phyloP scores from a whole-genome alignment of 73 alveolate species.

The Tetrahymena thermophila region DNA sequence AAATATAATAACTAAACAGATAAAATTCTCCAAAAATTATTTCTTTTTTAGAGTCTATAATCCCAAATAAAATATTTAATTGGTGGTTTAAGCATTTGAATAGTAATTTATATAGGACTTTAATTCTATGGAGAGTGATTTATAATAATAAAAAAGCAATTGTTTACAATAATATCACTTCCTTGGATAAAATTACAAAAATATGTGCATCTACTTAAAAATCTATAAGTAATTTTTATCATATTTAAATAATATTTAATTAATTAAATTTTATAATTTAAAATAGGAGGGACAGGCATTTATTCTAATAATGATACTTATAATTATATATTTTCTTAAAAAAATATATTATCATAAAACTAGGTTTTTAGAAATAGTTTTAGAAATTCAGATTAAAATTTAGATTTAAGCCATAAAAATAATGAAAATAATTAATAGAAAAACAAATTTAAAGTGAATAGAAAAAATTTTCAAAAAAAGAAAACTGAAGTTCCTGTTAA shows the following conservation, averaged over 20 bases:
- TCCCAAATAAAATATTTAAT: not conserved
- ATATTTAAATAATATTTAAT: not conserved
- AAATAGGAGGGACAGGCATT: not conserved
- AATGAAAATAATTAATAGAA: not conserved
- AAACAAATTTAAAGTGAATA: not conserved
- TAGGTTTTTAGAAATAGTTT: not conserved
- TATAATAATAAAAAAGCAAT: not conserved
- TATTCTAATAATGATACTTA: not conserved
- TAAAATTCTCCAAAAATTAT: not conserved
- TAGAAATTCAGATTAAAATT: not conserved
- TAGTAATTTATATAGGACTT: not conserved
- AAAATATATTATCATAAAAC: not conserved
- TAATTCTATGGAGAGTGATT: not conserved
- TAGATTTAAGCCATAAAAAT: not conserved
- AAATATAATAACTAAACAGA: not conserved
- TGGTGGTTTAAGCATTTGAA: not conserved
- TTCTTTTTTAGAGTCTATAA: not conserved
- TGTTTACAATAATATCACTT: not conserved
- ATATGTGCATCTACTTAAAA: not conserved
- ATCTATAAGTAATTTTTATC: not conserved
- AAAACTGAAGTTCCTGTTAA: not conserved
- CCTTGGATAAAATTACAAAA: not conserved
- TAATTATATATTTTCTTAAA: not conserved
- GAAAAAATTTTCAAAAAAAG: not conserved
- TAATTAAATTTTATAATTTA: not conserved